Percentiles rank a stretch among this genome's conserved stretches.
phyloP scores from a whole-genome alignment of 2,329 filamentous ascomycete species.

The Ascomycota sp. region DNA sequence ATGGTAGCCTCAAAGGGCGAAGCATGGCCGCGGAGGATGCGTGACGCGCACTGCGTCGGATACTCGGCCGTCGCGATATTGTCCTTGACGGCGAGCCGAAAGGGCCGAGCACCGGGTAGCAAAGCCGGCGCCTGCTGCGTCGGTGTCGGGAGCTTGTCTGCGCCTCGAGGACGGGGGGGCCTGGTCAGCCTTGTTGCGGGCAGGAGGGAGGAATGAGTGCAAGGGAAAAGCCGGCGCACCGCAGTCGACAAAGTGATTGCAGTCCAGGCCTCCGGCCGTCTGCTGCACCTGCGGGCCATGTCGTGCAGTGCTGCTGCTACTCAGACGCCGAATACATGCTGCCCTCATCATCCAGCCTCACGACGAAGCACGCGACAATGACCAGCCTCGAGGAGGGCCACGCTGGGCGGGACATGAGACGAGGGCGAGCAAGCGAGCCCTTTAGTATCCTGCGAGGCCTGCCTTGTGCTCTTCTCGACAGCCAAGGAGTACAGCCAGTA shows the following conservation, averaged over 20 bases:
- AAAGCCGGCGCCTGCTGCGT: constrained; percentile 2
- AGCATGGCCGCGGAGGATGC: constrained; percentile 45
- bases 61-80: constrained; percentile 47
- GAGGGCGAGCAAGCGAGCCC: neutral
- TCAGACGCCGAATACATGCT: constrained; percentile 9
- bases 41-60: constrained; percentile 71
- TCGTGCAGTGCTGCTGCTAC: too few species aligned
- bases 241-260: constrained; percentile 16
- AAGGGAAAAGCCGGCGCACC: constrained; percentile 6
- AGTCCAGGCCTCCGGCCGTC: too few species aligned
- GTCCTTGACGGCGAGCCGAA: constrained; percentile 49
- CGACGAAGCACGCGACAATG: constrained; percentile 7
- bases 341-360: constrained; percentile 10
- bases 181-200: neutral
- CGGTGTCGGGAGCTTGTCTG: constrained; percentile 1
- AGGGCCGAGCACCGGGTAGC: constrained; percentile 9
- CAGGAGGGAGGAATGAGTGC: neutral
- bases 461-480: too few species aligned
- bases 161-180: neutral
- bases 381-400: neutral
- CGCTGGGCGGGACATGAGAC: neutral
- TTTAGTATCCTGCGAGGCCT: too few species aligned
- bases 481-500: too few species aligned
- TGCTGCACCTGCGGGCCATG: too few species aligned
- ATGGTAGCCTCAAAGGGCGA: constrained; percentile 74